Percentiles rank a stretch among this genome's conserved stretches.
These are phyloP conservation scores for Cryptococcus sp. DNA, from an alignment of 1,284 basidiomycete species.

Conservation along the genomic window DNA sequence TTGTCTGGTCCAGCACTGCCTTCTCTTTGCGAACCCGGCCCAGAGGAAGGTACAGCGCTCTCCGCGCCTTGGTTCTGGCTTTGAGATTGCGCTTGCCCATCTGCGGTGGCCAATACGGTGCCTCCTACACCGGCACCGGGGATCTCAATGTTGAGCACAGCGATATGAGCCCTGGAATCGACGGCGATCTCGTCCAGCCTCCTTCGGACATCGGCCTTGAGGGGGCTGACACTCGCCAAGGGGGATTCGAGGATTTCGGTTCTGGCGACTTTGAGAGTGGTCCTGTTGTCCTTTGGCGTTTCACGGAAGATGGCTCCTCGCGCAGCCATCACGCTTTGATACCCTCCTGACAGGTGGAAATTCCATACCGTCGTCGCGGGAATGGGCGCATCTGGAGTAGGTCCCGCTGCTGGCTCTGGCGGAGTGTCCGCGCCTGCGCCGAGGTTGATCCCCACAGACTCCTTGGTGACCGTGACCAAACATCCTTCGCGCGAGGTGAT, in stretches of 20 bases:
- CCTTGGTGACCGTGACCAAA: slow-evolving; percentile 74
- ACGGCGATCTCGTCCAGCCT: slow-evolving; percentile 90
- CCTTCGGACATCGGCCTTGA: slow-evolving; percentile 83
- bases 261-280: slow-evolving; percentile 83
- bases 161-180: slow-evolving; percentile 82
- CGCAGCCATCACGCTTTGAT: slow-evolving; percentile 89
- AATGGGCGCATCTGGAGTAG: slow-evolving; percentile 8
- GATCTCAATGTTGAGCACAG: slow-evolving; percentile 61
- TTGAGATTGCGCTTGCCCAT: slow-evolving; percentile 11
- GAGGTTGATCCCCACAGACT: slow-evolving; percentile 38
- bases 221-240: slow-evolving; percentile 63
- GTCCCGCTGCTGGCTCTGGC: neutral
- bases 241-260: slow-evolving; percentile 89
- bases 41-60: neutral
- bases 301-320: slow-evolving; percentile 86
- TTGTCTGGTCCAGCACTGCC: slow-evolving; percentile 12
- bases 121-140: slow-evolving; percentile 25
- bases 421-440: neutral
- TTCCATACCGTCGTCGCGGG: slow-evolving; percentile 61
- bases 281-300: slow-evolving; percentile 81
- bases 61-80: neutral
- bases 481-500: slow-evolving; percentile 78
- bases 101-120: slow-evolving; percentile 36
- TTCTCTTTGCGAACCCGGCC: slow-evolving; percentile 11
- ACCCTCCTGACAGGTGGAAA: slow-evolving; percentile 86